Base-by-base conservation (phyloP, 2,329 filamentous ascomycete species). In the Ambrosiella beaveri region DNA sequence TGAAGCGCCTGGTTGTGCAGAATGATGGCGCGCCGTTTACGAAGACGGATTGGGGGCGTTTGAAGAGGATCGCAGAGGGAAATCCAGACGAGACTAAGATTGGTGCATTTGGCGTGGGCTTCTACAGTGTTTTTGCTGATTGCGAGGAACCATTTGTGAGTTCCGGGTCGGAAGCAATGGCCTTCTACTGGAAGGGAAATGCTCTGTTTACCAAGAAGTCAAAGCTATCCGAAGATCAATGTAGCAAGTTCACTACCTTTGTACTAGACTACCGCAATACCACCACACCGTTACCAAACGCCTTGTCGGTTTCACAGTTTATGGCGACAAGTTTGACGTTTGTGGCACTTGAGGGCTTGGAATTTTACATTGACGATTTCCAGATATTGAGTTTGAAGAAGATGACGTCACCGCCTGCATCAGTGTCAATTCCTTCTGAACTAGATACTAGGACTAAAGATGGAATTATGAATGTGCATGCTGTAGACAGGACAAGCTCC, bases 111-210 rank as follows among this genome's bases (percentile, higher is more conserved):
- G 93, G 93, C 63, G 93, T 98, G 38, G 93, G 93, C 1, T 98
- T 98, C 73, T 98, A 98, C 75, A 95, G 88, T 68, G 91, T 97
- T 44, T 98, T 98, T 68, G 88, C 93, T 62, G 93, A 98, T 68
- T 98, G 91, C 68, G 94, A 98, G 70, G 89, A 96, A 64, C 93
- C 93, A 0, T 97, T 98, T 66, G 86, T 98, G 63, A 93, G 88
- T 63, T 97, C 91, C 0, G 93, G 93, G 0, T 80, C 78, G 62
- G 84, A 95, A 70, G 90, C 89, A 41, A 96, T 98, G 88, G 91
- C 91, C 0, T 98, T 98, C 67, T 98, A 96, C 73, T 98, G 93
- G 94, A 97, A 96, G 69, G 90, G 86, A n/a, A 97, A 97, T 68
- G 88, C 88, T 4, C 77, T 98, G 1, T 97, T 95, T 68, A 98